Evolutionary conservation across 2,329 filamentous ascomycete species (phyloP).

Genomic region (Escovopsis sp.): DNA sequence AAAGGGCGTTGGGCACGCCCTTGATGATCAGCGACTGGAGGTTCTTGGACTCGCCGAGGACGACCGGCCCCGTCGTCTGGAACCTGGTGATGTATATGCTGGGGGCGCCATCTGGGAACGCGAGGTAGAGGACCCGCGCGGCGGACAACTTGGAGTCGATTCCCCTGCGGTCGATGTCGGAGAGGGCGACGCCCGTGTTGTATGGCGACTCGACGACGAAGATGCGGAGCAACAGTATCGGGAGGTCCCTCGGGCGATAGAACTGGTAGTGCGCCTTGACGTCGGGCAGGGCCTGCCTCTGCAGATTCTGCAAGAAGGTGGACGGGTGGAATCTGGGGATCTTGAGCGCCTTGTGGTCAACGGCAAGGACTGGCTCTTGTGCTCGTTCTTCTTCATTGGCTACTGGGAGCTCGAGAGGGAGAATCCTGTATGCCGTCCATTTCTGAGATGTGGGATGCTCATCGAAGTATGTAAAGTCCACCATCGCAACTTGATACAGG

Average conservation of each 20-base stretch:
- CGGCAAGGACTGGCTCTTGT: constrained; percentile 14
- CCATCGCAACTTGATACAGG: constrained; percentile 53
- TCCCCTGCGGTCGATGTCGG: constrained; percentile 1
- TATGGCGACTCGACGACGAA: constrained; percentile 73
- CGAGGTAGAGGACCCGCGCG: constrained; percentile 61
- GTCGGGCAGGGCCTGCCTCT: constrained; percentile 58
- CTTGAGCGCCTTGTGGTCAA: constrained; percentile 31
- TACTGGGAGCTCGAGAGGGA: constrained; percentile 32
- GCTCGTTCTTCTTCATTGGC: constrained; percentile 21
- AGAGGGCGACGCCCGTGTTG: constrained; percentile 41
- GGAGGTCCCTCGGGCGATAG: constrained; percentile 52
- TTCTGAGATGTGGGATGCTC: constrained; percentile 49
- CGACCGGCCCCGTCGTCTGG: constrained; percentile 26
- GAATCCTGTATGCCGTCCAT: constrained; percentile 48
- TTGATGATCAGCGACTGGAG: constrained; percentile 59
- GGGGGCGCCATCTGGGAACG: constrained; percentile 68
- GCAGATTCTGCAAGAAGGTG: constrained; percentile 64
- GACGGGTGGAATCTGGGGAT: constrained; percentile 66
- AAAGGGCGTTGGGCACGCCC: constrained; percentile 71
- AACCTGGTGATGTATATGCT: constrained; percentile 53
- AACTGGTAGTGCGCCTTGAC: constrained; percentile 77
- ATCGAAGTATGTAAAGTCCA: constrained; percentile 51
- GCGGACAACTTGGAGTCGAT: constrained; percentile 39
- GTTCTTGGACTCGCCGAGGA: constrained; percentile 41
- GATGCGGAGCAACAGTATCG: constrained; percentile 61